Evolutionary conservation across 192 early-diverging fungal species (phyloP), one percentile per base, ranked within the genome.

Genomic region (Coemansia sp.): DNA sequence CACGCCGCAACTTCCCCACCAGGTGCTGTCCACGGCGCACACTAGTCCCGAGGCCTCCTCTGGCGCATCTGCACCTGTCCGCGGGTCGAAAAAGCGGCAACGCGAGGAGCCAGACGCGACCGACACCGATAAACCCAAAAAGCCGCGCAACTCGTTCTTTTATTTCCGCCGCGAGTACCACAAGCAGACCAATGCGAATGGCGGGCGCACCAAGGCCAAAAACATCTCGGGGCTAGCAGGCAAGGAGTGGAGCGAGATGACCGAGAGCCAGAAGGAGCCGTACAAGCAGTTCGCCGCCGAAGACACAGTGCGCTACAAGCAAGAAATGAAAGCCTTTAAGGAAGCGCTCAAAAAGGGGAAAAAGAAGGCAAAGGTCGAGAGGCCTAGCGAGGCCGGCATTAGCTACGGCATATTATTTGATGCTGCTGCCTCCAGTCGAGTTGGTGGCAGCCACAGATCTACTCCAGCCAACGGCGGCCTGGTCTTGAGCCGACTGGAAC

Each of bases 251-350:
- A 73, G 80, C 24, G 79, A 77, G 11, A 85, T 93, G 85, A 62
- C 85, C 5, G 72, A 65, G 2, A 74, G 77, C 24, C 73, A 88
- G 22, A 73, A 78, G 10, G 64, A 66, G 24, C 86, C 79, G 24
- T 91, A 86, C 79, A 62, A 70, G 27, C 57, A 88, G 39, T 83
- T 80, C 45, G 87, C 88, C 9, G 66, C 77, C 1, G 77, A 77
- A 51, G 91, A 93, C 66, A 91, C 90, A 58, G 71, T 71, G 25
- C 79, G 91, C 17, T 92, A 93, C 71, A 91, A 90, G 35, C 71
- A 73, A 39, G 89, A 92, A 64, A 91, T 88, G 83, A 74, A 86
- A 64, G 49, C 49, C 7, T 86, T 86, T 53, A 64, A 59, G 74
- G 74, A 78, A 59, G 43, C 61, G 3, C 35, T 43, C 2, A 72